phyloP scores from a whole-genome alignment of 306 rosid genomes.

The Cyclanthera cordifolia region DNA sequence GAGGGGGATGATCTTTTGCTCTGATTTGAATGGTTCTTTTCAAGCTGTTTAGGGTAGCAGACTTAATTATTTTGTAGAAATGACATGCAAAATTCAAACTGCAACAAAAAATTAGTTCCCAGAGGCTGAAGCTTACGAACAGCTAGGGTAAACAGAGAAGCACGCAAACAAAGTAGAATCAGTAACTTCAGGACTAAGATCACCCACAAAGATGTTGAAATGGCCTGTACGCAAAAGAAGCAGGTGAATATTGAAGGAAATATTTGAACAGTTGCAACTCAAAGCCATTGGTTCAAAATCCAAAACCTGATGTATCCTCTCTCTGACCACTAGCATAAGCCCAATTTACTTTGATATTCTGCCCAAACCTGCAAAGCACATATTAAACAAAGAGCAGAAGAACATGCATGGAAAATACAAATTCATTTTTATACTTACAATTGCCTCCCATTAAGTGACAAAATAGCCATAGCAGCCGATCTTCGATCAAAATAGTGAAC shows the following conservation, averaged over 20 bases:
- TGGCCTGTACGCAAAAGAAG: conserved; percentile 52
- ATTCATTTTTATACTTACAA: conserved; percentile 43
- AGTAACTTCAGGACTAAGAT: conserved; percentile 96
- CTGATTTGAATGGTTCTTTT: background rate
- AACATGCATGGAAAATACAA: background rate
- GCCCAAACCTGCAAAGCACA: conserved; percentile 68
- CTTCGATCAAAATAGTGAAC: conserved; percentile 91
- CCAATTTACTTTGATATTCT: conserved; percentile 39
- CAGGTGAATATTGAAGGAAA: background rate
- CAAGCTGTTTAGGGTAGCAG: too few relatives aligned
- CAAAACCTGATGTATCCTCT: background rate
- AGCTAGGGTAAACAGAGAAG: conserved; percentile 83
- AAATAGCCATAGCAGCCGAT: conserved; percentile 86
- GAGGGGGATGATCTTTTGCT: background rate
- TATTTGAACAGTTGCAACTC: background rate
- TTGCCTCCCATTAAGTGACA: conserved; percentile 93
- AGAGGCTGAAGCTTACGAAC: conserved; percentile 74
- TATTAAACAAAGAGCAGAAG: conserved; percentile 11
- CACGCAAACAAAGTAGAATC: conserved; percentile 94
- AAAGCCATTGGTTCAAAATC: background rate
- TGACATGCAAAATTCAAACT: too few relatives aligned
- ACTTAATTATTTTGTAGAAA: too few relatives aligned
- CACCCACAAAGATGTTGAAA: conserved; percentile 92
- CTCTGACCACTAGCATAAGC: too few relatives aligned
- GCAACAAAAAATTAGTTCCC: background rate